Evolutionary conservation across 2,329 filamentous ascomycete species (phyloP), one percentile per base, ranked within the genome.

Genomic region (Sclerotinia subarctica): DNA sequence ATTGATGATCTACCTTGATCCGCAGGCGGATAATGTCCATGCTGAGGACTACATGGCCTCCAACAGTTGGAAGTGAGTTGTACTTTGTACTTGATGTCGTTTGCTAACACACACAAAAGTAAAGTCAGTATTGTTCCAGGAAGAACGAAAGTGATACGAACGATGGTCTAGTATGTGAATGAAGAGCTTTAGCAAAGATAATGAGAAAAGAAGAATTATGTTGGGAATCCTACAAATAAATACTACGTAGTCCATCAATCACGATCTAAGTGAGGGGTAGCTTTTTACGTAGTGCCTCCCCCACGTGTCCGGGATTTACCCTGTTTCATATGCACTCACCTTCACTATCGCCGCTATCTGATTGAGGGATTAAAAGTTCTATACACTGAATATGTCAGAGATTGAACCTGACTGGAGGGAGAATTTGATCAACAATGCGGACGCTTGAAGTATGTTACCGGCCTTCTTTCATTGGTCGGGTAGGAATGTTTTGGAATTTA

Each of bases 1-100:
- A 69, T 75, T 68, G 68, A 72, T 74, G 67, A 74, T 74, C 76
- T 77, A 77, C 76, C 76, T 77, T 77, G 76, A 77, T 74, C 74
- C 73, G 70, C 60, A 64, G 65, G 70, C 69, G 75, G 74, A 76
- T 73, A 77, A 77, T 73, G 68, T 75, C 74, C 74, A 69, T 72
- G 73, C 53, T 71, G 71, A 38, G 73, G 74, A 74, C 69, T 63
- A 69, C 75, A 77, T 77, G 74, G 68, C 73, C 74, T 68, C 73
- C 68, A 19, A 38, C 63, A 46, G 35, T 54, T 52, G 42, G 35
- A 44, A 69, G 70, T 66, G 68, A 68, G 68, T 57, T 71, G 71
- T 76, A 75, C 74, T 72, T 74, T 54, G 29, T 58, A 59, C 51
- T 13, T 32, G 21, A 21, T 7, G 69, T 58, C 53, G 64, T 32